Conservation (phyloP, 495 filamentous ascomycete species). For the Neurospora intermedia region DNA sequence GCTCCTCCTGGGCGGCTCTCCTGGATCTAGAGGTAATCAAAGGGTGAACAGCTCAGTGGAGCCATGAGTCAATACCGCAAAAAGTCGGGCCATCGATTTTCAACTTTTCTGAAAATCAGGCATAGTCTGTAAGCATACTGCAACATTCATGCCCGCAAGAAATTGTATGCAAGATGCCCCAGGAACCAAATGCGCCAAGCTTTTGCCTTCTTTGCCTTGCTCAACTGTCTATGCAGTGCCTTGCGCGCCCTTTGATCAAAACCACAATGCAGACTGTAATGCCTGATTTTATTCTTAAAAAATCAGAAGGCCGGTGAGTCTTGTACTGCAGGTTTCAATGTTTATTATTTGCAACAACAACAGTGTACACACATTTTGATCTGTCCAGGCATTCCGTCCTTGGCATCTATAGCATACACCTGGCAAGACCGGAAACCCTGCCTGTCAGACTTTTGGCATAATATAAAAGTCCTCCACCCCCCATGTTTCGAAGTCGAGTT, state of each 20-base stretch:
- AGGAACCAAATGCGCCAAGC: background rate
- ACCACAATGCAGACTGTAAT: background rate
- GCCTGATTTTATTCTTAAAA: background rate
- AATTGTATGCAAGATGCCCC: too few species aligned
- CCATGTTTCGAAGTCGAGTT: background rate
- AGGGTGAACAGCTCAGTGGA: too few species aligned
- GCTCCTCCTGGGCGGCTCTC: too few species aligned
- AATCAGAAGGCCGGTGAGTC: background rate
- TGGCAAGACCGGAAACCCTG: too few species aligned
- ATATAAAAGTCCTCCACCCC: background rate
- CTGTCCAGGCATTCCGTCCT: background rate
- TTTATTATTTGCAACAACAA: background rate
- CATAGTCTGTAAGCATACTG: too few species aligned
- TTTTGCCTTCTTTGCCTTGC: background rate
- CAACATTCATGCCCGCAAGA: too few species aligned
- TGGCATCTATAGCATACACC: background rate
- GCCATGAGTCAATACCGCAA: too few species aligned
- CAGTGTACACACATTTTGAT: background rate
- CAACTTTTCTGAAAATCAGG: too few species aligned
- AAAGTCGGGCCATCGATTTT: too few species aligned
- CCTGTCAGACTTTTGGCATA: background rate
- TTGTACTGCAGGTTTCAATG: background rate
- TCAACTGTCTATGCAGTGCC: background rate
- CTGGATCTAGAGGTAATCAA: too few species aligned
- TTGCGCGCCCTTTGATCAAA: background rate